Percentiles rank a stretch among this genome's conserved stretches.
These are phyloP conservation scores for Neurospora pannonica DNA, from an alignment of 495 filamentous ascomycete genomes.

Conservation along the genomic window DNA sequence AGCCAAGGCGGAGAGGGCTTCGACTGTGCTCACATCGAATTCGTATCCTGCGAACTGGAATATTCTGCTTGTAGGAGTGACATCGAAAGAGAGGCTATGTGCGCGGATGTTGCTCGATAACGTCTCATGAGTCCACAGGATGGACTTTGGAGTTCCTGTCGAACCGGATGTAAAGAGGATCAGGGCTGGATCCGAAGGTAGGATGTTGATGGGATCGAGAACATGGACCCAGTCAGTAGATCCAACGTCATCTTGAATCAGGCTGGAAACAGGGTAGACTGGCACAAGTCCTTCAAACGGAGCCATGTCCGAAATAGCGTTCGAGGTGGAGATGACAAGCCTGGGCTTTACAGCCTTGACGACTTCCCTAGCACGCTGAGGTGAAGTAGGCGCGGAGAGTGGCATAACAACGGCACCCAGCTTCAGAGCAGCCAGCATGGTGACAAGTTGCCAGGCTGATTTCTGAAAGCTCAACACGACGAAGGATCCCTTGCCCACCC, in stretches of 20 bases:
- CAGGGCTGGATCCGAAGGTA: neutral
- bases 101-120: slow-evolving; percentile 31
- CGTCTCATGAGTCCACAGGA: slow-evolving; percentile 33
- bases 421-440: neutral
- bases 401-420: neutral
- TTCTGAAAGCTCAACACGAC: neutral
- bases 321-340: neutral
- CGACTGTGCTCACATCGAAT: slow-evolving; percentile 48
- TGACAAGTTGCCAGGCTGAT: neutral
- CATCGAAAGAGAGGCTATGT: slow-evolving; percentile 22
- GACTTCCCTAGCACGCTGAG: neutral
- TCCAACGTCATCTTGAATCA: neutral
- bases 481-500: neutral
- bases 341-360: neutral
- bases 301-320: neutral
- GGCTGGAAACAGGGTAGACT: neutral
- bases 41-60: slow-evolving; percentile 55
- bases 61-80: slow-evolving; percentile 3
- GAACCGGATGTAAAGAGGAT: slow-evolving; percentile 50
- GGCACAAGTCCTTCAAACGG: neutral
- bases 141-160: slow-evolving; percentile 33
- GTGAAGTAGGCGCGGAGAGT: neutral
- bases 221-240: neutral
- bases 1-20: neutral
- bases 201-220: neutral